phyloP scores from a whole-genome alignment of 129 eudicot species.

The Mikania micrantha region DNA sequence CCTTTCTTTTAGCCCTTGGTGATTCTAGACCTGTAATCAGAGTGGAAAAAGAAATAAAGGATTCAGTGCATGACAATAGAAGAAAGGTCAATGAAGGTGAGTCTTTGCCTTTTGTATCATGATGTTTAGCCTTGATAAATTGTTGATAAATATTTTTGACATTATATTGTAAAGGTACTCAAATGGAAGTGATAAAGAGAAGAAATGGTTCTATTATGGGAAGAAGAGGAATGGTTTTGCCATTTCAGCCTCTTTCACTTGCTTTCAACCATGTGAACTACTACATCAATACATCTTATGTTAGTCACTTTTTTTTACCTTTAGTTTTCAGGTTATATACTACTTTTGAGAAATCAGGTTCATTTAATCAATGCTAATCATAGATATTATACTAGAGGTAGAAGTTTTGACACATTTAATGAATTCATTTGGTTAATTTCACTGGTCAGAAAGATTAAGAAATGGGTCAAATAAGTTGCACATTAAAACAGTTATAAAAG shows the following conservation, averaged over 20 bases:
- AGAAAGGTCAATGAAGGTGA: neutral
- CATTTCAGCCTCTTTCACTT: constrained; percentile 11
- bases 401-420: too few relatives aligned
- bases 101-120: neutral
- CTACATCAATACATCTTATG: constrained; percentile 5
- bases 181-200: neutral
- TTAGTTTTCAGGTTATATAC: neutral
- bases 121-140: too few relatives aligned
- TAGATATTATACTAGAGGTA: neutral
- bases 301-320: neutral
- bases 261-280: constrained; percentile 6
- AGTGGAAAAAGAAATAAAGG: neutral
- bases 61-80: neutral
- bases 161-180: too few relatives aligned
- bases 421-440: too few relatives aligned
- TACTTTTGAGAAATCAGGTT: neutral
- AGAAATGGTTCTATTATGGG: neutral
- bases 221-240: neutral
- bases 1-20: neutral
- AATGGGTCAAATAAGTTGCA: too few relatives aligned
- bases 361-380: neutral
- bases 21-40: neutral
- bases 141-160: neutral
- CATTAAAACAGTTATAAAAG: too few relatives aligned
- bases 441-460: too few relatives aligned